Conservation (phyloP, 805 yeast genomes). For the Brettanomyces nanus region DNA sequence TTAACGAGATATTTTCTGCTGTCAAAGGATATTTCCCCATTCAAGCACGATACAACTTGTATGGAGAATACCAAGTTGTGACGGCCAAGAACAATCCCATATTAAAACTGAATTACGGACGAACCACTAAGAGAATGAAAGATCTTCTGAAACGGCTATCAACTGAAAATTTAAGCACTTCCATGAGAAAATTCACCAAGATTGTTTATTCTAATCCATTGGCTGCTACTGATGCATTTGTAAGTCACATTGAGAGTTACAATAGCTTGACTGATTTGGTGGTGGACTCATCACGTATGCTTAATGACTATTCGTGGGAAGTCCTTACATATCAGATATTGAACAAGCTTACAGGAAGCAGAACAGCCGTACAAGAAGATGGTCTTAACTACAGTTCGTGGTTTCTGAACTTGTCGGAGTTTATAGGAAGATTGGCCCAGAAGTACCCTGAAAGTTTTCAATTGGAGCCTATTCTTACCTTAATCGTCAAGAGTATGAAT, state of each 20-base stretch:
- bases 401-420: conserved; percentile 76
- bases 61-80: conserved; percentile 66
- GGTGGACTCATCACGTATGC: conserved; percentile 69
- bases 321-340: conserved; percentile 66
- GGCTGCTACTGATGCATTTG: conserved; percentile 60
- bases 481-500: conserved; percentile 56
- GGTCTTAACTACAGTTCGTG: conserved; percentile 78
- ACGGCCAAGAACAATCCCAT: conserved; percentile 46
- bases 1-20: conserved; percentile 51
- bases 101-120: conserved; percentile 51
- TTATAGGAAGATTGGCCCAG: conserved; percentile 65
- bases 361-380: conserved; percentile 61
- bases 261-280: conserved; percentile 76
- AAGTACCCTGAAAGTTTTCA: conserved; percentile 46
- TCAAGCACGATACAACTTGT: conserved; percentile 63
- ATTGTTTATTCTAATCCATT: conserved; percentile 71
- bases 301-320: conserved; percentile 79
- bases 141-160: conserved; percentile 73
- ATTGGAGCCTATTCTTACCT: conserved; percentile 51
- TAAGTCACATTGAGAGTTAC: conserved; percentile 84
- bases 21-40: conserved; percentile 41
- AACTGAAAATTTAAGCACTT: conserved; percentile 63
- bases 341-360: conserved; percentile 59
- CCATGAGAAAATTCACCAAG: conserved; percentile 67
- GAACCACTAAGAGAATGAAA: conserved; percentile 73